Conservation (phyloP, 805 yeast genomes). For the Suhomyces vadensis region DNA sequence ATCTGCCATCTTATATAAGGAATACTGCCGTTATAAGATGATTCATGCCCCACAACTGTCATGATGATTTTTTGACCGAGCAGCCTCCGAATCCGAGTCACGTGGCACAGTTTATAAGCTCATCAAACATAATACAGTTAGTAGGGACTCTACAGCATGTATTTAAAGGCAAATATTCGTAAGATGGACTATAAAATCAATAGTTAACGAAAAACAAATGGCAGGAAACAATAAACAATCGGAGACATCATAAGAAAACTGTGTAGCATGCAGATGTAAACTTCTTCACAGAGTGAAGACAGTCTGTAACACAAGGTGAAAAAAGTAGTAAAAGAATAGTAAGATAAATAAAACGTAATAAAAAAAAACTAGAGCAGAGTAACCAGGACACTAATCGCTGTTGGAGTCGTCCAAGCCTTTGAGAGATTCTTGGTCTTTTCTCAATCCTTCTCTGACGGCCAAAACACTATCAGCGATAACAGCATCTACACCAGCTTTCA, state of each 20-base stretch:
- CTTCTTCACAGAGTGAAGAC: too few relatives aligned
- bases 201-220: too few relatives aligned
- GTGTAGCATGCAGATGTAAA: background rate
- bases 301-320: too few relatives aligned
- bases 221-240: background rate
- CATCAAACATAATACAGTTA: too few relatives aligned
- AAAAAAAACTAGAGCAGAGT: too few relatives aligned
- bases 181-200: too few relatives aligned
- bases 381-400: constrained; percentile 9
- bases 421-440: constrained; percentile 29
- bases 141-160: too few relatives aligned
- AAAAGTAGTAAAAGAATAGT: background rate
- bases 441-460: constrained; percentile 85
- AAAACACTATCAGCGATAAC: constrained; percentile 95
- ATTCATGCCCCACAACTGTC: background rate
- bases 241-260: background rate
- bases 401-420: constrained; percentile 19
- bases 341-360: background rate
- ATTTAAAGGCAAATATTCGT: too few relatives aligned
- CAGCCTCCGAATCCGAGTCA: background rate
- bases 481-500: constrained; percentile 95
- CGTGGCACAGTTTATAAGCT: too few relatives aligned
- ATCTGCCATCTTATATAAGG: background rate
- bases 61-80: constrained; percentile 1
- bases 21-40: background rate